Conservation (phyloP, 176 grass and related monocot species). For the Juncus effusus region DNA sequence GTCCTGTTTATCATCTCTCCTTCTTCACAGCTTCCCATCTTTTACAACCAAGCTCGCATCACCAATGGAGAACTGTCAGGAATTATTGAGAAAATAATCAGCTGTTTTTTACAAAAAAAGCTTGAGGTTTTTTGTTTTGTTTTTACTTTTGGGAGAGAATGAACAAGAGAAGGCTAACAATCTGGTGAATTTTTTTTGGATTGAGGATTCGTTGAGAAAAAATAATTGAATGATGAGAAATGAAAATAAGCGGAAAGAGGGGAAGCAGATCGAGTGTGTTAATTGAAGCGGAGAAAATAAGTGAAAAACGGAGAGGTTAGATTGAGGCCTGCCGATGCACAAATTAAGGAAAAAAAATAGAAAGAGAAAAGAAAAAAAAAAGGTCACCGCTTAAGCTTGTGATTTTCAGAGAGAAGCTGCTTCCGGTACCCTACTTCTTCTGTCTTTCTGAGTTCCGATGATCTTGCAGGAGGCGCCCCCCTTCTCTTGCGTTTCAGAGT, state of each 20-base stretch:
- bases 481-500: neutral
- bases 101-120: too few species aligned
- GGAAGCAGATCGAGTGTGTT: neutral
- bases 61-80: constrained; percentile 11
- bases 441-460: neutral
- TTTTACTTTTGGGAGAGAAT: too few species aligned
- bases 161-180: too few species aligned
- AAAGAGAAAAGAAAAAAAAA: neutral
- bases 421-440: neutral
- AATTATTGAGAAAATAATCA: neutral
- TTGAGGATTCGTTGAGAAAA: too few species aligned
- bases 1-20: constrained; percentile 44
- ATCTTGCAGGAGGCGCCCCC: neutral
- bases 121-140: neutral
- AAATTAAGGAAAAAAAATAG: constrained; percentile 5
- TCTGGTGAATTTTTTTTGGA: too few species aligned
- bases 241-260: neutral
- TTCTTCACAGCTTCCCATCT: constrained; percentile 34
- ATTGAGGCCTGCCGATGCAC: neutral
- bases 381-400: constrained; percentile 7
- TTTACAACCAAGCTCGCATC: neutral
- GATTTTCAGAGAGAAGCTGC: neutral
- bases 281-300: neutral
- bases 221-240: too few species aligned
- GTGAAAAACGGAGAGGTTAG: neutral